Evolutionary conservation across 192 early-diverging fungal species (phyloP).

Genomic region (Coemansia sp.): DNA sequence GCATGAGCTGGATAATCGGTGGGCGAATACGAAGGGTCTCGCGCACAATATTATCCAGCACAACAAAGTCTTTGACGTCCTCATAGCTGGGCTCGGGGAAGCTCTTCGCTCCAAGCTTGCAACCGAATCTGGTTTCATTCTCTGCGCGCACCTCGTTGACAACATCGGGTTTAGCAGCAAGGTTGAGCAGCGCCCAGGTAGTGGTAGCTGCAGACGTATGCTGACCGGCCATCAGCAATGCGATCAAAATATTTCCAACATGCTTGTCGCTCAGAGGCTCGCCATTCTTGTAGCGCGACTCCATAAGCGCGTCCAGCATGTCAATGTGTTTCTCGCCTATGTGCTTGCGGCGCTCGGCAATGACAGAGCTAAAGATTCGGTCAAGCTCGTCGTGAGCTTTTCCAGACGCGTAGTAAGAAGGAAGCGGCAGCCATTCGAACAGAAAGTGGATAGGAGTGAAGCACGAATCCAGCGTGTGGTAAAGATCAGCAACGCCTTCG

Average conservation of each 20-base stretch:
- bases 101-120: slow-evolving; percentile 47
- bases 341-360: slow-evolving; percentile 69
- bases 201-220: slow-evolving; percentile 92
- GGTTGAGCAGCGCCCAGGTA: slow-evolving; percentile 86
- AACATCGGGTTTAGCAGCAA: slow-evolving; percentile 75
- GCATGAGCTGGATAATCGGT: slow-evolving; percentile 91
- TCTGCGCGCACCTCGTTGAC: slow-evolving; percentile 72
- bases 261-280: slow-evolving; percentile 77
- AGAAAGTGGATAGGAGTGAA: slow-evolving; percentile 94
- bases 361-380: slow-evolving; percentile 73
- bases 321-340: slow-evolving; percentile 63
- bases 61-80: slow-evolving; percentile 66
- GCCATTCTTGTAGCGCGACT: slow-evolving; percentile 87
- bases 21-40: slow-evolving; percentile 92
- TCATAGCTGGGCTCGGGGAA: slow-evolving; percentile 64
- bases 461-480: slow-evolving; percentile 91
- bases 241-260: slow-evolving; percentile 95
- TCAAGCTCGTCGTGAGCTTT: slow-evolving; percentile 82
- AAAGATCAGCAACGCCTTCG: slow-evolving; percentile 81
- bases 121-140: slow-evolving; percentile 61
- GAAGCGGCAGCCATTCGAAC: slow-evolving; percentile 88
- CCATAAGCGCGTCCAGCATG: slow-evolving; percentile 81
- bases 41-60: slow-evolving; percentile 81
- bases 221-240: slow-evolving; percentile 95
- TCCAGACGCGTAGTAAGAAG: slow-evolving; percentile 82